These are phyloP conservation scores for Penicillium fuscoglaucum DNA, from an alignment of 2,329 filamentous ascomycete genomes.

Conservation along the genomic window DNA sequence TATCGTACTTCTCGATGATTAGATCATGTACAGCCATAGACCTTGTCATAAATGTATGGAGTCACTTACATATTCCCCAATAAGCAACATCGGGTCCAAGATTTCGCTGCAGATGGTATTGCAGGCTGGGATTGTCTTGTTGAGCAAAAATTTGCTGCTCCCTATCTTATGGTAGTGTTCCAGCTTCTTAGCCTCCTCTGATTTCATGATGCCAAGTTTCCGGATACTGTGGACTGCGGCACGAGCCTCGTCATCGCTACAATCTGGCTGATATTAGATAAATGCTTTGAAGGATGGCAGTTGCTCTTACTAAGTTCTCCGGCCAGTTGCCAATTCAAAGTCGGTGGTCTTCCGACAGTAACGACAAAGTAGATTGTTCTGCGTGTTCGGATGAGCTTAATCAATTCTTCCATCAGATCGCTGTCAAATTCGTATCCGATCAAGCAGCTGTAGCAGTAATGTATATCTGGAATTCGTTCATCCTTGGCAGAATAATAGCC, in stretches of 20 bases:
- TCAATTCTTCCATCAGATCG: neutral
- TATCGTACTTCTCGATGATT: neutral
- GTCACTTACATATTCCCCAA: neutral
- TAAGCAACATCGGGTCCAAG: neutral
- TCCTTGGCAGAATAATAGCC: neutral
- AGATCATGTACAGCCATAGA: neutral
- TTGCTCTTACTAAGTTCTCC: neutral
- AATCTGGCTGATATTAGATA: neutral
- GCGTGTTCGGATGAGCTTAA: neutral
- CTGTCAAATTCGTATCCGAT: neutral
- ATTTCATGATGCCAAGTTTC: neutral
- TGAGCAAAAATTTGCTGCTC: neutral
- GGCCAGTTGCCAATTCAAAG: neutral
- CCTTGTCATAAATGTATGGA: neutral
- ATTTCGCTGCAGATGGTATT: neutral
- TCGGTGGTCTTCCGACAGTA: fast-evolving
- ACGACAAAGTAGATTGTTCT: neutral
- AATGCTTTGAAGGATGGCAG: neutral
- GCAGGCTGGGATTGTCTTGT: neutral
- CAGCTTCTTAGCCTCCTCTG: neutral
- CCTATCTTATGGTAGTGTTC: neutral
- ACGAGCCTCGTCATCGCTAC: neutral
- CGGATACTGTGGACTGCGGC: neutral
- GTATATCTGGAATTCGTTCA: neutral
- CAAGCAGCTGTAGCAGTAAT: neutral